Conservation (phyloP, 1,284 basidiomycete species). For the Schizophyllum amplum region DNA sequence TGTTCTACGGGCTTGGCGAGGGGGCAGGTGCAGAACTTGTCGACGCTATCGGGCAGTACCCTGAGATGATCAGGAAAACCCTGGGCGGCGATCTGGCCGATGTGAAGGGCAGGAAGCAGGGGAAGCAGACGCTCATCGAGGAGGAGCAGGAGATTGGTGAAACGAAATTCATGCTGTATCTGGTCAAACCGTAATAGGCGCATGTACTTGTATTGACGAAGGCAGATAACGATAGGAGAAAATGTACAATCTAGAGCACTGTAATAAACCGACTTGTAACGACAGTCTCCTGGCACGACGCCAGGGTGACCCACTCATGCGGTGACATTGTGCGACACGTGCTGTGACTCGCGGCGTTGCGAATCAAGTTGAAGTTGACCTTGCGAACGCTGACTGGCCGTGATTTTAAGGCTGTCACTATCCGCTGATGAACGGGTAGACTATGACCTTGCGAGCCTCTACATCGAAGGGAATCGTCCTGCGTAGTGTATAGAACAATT, state of each 20-base stretch:
- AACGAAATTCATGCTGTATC: conserved; percentile 66
- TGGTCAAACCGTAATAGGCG: conserved; percentile 36
- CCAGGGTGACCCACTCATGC: no score
- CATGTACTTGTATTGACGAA: neutral
- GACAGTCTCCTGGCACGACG: no score
- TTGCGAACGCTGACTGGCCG: no score
- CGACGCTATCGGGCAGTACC: conserved; percentile 63
- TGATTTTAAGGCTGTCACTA: no score
- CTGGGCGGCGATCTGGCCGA: conserved; percentile 69
- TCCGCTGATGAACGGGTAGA: no score
- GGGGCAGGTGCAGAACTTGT: conserved; percentile 62
- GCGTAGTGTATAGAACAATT: no score
- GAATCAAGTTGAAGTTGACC: no score
- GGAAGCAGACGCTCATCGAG: conserved; percentile 44
- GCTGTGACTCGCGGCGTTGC: no score
- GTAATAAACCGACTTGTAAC: no score
- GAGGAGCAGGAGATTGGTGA: conserved; percentile 88
- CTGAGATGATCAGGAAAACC: conserved; percentile 70
- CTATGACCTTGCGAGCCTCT: no score
- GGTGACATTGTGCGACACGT: no score
- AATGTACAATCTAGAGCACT: neutral
- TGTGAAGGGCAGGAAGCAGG: conserved; percentile 42
- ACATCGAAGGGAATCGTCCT: no score
- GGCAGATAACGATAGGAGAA: neutral
- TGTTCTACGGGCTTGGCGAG: conserved; percentile 81